These are phyloP conservation scores for Haberlea rhodopensis DNA, from an alignment of 257 asterid species.

Conservation along the genomic window DNA sequence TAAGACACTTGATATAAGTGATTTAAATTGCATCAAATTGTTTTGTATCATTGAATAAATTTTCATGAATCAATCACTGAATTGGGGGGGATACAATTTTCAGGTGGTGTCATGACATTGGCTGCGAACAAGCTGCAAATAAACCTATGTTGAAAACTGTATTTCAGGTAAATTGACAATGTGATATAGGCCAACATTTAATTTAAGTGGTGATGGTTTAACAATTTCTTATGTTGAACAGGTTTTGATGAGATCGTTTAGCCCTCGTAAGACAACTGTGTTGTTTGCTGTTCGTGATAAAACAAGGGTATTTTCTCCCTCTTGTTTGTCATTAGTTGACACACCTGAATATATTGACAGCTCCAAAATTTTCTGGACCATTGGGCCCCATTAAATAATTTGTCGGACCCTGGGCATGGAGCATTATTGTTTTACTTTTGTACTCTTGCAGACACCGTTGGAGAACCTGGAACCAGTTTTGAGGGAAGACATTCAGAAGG, in stretches of 20 bases:
- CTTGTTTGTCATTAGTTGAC: conserved; percentile 22
- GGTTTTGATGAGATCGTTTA: conserved; percentile 96
- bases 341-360: not conserved
- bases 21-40: not conserved
- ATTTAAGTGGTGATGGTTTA: conserved; percentile 7
- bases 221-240: conserved; percentile 37
- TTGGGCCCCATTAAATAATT: conserved; percentile 14
- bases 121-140: conserved; percentile 98
- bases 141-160: conserved; percentile 95
- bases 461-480: conserved; percentile 91
- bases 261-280: conserved; percentile 93
- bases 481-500: conserved; percentile 97
- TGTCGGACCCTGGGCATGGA: conserved; percentile 10
- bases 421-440: conserved; percentile 27
- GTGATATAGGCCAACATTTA: conserved; percentile 16
- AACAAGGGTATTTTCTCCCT: conserved; percentile 62
- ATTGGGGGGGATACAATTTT: conserved; percentile 21
- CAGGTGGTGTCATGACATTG: conserved; percentile 99
- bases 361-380: conserved; percentile 12
- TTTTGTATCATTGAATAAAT: not conserved
- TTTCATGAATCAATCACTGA: not conserved
- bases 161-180: conserved; percentile 59
- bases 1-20: conserved; percentile 43
- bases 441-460: conserved; percentile 68
- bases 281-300: conserved; percentile 97